Evolutionary conservation across 345 rosid species (phyloP).

Genomic region (Eucalyptus leucophloia): DNA sequence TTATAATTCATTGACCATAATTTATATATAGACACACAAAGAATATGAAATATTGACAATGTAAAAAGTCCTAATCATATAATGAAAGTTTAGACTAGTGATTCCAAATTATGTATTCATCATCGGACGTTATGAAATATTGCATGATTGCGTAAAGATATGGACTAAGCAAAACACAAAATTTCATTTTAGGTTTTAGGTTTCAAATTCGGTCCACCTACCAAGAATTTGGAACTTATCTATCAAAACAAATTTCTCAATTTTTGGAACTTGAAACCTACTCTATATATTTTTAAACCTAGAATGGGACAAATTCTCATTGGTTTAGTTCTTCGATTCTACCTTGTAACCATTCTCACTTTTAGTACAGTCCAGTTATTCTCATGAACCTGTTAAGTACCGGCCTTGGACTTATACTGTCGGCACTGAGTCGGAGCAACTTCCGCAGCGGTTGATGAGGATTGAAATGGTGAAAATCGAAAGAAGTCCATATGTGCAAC

Average conservation of each 20-base stretch:
- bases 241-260: too few species aligned
- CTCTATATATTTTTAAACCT: accelerated
- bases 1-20: accelerated
- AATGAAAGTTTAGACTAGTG: accelerated
- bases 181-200: too few species aligned
- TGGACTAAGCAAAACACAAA: too few species aligned
- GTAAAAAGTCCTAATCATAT: accelerated
- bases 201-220: too few species aligned
- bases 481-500: not conserved
- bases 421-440: not conserved
- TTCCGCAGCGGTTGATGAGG: not conserved
- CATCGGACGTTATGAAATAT: accelerated
- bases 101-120: too few species aligned
- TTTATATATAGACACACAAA: accelerated
- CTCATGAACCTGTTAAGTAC: not conserved
- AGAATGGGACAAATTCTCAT: accelerated
- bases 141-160: accelerated
- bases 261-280: accelerated
- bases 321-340: accelerated
- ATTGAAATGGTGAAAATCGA: not conserved
- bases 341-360: accelerated
- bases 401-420: not conserved
- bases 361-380: not conserved
- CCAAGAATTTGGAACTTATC: too few species aligned
- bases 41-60: too few species aligned